phyloP scores from a whole-genome alignment of 306 rosid genomes.

The Myrica gale region DNA sequence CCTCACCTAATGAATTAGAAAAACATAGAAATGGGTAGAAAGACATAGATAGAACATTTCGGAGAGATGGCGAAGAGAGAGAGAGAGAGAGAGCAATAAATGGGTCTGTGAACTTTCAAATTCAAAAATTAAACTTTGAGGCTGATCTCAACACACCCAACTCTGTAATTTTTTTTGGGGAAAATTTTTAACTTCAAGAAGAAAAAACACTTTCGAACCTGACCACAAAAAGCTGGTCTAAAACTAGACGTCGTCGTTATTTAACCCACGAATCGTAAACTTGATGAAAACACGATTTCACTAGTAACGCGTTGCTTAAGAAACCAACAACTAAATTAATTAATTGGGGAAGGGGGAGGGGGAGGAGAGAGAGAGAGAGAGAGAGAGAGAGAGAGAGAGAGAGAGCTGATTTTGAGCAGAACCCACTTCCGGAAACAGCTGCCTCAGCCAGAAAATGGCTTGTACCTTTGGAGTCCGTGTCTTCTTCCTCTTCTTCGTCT shows the following conservation, averaged over 20 bases:
- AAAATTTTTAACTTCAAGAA: neutral
- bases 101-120: neutral
- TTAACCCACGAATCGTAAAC: neutral
- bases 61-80: neutral
- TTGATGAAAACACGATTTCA: neutral
- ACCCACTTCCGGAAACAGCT: conserved; percentile 19
- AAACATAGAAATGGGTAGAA: neutral
- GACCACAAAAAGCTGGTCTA: neutral
- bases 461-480: conserved; percentile 10
- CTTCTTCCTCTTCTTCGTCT: conserved; percentile 4
- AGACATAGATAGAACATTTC: neutral
- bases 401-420: conserved; percentile 24
- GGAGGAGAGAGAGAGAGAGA: conserved; percentile 9
- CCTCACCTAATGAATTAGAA: conserved; percentile 15
- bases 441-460: conserved; percentile 21
- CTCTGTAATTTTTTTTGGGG: neutral
- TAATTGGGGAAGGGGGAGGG: neutral
- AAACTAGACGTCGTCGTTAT: neutral
- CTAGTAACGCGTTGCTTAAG: conserved; percentile 1
- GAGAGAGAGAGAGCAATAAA: conserved; percentile 6
- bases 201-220: neutral
- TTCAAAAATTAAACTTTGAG: conserved; percentile 13
- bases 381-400: conserved; percentile 18
- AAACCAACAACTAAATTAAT: neutral
- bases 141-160: neutral